Base-by-base conservation (phyloP, 2,329 filamentous ascomycete genomes). In the Magnaporthiopsis incrustans region DNA sequence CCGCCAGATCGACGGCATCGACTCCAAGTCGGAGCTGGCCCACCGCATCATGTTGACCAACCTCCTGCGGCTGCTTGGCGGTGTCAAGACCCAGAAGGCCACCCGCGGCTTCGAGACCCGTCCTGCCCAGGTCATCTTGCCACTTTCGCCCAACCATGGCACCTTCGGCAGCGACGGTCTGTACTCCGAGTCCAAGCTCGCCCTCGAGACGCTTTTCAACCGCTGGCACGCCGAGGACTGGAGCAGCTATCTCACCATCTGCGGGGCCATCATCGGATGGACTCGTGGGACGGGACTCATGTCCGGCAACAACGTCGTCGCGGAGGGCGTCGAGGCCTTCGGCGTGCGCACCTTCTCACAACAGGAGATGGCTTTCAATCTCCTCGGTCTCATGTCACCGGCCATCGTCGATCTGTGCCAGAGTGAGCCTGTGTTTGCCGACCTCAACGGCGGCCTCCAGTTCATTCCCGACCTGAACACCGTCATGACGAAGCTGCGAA, bases 41-140 rank as follows among this genome's bases (percentile, higher is more conserved):
- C 95, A 99, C 77, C 91, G 95, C 68, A 97, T 99, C 81, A 98
- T 99, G 95, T 82, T 99, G 76, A 99, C 95, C 72, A 99, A 99
- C 77, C 83, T 99, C 12, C 82, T 98, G 68, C 92, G 95, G 70
- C 88, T 99, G 66, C 84, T 99, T 64, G 95, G 95, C 70, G 87
- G 81, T 68, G 89, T 99, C 78, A 99, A 98, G 84, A 79, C 87
- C 7, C 90, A 98, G 76, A 99, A 99, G 83, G 84, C 89, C 33
- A 84, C 89, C 68, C 88, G 90, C 69, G 92, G 91, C 65, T 97
- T 95, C 72, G 92, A 97, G 80, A 99, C 95, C 44, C 91, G 95
- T 56, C 95, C 95, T 61, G 95, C 95, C 32, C 95, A 99, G 77
- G 94, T 98, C 71, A 93, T 99, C 67, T 85, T 99, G 32, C 95